Conservation (phyloP, 805 yeast species). For the Candida maesae region DNA sequence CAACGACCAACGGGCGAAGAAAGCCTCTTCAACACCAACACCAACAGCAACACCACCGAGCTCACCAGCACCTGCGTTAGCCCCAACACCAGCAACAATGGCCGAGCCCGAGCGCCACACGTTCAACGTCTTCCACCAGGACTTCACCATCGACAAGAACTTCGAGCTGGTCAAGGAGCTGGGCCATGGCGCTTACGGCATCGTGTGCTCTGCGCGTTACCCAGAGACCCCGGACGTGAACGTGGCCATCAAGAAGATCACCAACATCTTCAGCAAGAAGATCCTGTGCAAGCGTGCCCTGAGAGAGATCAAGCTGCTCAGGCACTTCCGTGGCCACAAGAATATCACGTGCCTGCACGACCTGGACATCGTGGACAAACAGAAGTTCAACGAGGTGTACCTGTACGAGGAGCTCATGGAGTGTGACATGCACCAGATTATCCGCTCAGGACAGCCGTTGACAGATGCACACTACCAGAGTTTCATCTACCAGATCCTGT, state of each 20-base stretch:
- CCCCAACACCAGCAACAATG: not conserved
- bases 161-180: conserved; percentile 88
- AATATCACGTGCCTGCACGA: conserved; percentile 95
- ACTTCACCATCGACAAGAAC: conserved; percentile 84
- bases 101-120: conserved; percentile 38
- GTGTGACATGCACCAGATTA: conserved; percentile 97
- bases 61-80: not conserved
- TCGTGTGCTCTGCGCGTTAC: conserved; percentile 91
- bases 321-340: conserved; percentile 94
- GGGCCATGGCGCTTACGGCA: conserved; percentile 98
- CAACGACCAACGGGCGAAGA: too few relatives aligned
- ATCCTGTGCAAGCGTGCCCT: conserved; percentile 88
- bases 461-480: conserved; percentile 95
- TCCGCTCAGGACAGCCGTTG: conserved; percentile 86
- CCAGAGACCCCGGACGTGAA: conserved; percentile 67
- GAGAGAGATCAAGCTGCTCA: conserved; percentile 82
- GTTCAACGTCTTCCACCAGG: conserved; percentile 79
- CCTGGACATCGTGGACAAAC: conserved; percentile 70
- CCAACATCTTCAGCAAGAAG: conserved; percentile 88
- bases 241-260: conserved; percentile 94
- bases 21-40: not conserved
- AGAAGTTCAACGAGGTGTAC: conserved; percentile 87
- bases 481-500: conserved; percentile 84
- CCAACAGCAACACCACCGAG: not conserved
- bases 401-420: conserved; percentile 97